phyloP scores from a whole-genome alignment of 257 asterid species.

The Fraxinus excelsior region DNA sequence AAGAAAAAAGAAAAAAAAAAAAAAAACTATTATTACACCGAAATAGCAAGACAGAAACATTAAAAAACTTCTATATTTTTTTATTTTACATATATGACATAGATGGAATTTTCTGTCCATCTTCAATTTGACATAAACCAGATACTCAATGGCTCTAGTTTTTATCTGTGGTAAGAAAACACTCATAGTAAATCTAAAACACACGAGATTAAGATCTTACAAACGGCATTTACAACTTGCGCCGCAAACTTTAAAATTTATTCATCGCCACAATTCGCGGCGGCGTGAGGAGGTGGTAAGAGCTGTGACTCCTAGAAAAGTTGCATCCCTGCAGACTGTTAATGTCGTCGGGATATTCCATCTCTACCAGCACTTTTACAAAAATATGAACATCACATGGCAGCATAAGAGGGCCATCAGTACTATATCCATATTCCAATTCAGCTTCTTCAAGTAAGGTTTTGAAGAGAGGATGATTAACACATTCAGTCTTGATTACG shows the following conservation, averaged over 20 bases:
- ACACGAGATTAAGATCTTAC: neutral
- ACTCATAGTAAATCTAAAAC: neutral
- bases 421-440: slow-evolving; percentile 53
- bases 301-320: slow-evolving; percentile 27
- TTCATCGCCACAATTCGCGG: slow-evolving; percentile 19
- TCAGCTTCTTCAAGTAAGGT: slow-evolving; percentile 64
- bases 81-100: too few relatives aligned
- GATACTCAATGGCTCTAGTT: neutral
- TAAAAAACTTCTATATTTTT: too few relatives aligned
- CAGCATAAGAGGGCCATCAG: slow-evolving; percentile 55
- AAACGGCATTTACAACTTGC: neutral
- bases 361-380: slow-evolving; percentile 42
- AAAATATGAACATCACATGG: slow-evolving; percentile 58
- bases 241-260: slow-evolving; percentile 17
- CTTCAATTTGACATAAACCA: neutral
- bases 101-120: too few relatives aligned
- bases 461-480: slow-evolving; percentile 58
- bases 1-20: too few relatives aligned
- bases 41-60: too few relatives aligned
- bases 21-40: too few relatives aligned
- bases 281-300: slow-evolving; percentile 33
- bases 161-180: neutral
- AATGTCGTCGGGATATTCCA: slow-evolving; percentile 32
- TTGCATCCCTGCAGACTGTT: slow-evolving; percentile 22
- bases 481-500: slow-evolving; percentile 43